phyloP scores from a whole-genome alignment of 768 basidiomycete genomes.

The Kwoniella mangroviensis region DNA sequence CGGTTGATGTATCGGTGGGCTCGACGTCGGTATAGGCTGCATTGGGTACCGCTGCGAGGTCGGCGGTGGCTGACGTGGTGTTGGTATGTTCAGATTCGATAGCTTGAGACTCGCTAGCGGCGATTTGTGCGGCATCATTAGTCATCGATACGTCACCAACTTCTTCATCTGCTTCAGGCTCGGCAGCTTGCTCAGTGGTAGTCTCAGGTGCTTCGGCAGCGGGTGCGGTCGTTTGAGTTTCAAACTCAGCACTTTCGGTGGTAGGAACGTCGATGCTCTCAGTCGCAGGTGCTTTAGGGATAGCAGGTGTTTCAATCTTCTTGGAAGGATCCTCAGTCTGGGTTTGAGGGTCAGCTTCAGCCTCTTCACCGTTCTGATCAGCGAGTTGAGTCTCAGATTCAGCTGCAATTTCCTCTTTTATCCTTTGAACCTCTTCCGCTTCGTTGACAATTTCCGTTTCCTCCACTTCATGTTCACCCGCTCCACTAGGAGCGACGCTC shows the following conservation, averaged over 20 bases:
- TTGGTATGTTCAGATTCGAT: no score
- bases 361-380: background rate
- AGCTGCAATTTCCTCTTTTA: constrained; percentile 13
- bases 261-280: background rate
- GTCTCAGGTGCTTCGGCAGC: constrained; percentile 21
- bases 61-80: background rate
- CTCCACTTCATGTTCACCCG: constrained; percentile 11
- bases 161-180: constrained; percentile 18
- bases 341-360: background rate
- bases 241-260: constrained; percentile 8
- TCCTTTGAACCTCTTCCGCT: background rate
- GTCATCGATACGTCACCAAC: constrained; percentile 33
- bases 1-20: background rate
- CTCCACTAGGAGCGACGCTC: constrained; percentile 40
- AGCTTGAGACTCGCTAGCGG: background rate
- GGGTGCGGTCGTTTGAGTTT: constrained; percentile 13
- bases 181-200: background rate
- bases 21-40: background rate
- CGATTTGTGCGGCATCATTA: constrained; percentile 11
- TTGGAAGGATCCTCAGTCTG: background rate
- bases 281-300: background rate
- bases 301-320: constrained; percentile 6
- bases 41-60: background rate
- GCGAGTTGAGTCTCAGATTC: constrained; percentile 7
- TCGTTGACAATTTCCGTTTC: background rate